Evolutionary conservation across 1,284 basidiomycete genomes (phyloP).

Genomic region (Rhizopogon hawkerae): DNA sequence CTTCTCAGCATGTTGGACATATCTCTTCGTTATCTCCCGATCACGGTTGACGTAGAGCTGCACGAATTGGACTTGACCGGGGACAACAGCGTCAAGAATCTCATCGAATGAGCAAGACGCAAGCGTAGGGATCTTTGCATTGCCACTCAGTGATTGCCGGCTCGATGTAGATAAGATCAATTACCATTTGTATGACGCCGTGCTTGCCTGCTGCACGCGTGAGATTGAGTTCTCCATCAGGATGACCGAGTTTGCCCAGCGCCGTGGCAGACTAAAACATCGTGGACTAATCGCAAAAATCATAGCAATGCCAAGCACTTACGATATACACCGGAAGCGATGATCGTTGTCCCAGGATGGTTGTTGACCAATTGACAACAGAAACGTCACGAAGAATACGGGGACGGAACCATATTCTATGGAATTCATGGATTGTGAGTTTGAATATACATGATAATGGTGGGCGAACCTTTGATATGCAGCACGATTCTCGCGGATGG

Average conservation of each 20-base stretch:
- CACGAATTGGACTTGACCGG: slow-evolving; percentile 72
- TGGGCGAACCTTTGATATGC: slow-evolving; percentile 70
- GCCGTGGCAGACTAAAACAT: slow-evolving; percentile 59
- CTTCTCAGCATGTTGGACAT: slow-evolving; percentile 78
- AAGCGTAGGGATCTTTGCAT: slow-evolving; percentile 72
- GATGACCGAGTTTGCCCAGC: slow-evolving; percentile 87
- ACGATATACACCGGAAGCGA: slow-evolving; percentile 76
- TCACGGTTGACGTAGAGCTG: slow-evolving; percentile 84
- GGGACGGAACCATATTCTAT: slow-evolving; percentile 88
- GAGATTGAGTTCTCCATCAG: slow-evolving; percentile 83
- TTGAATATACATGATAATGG: neutral
- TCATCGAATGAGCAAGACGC: slow-evolving; percentile 89
- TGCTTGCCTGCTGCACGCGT: slow-evolving; percentile 79
- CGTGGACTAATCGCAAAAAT: slow-evolving; percentile 6
- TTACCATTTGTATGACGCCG: slow-evolving; percentile 83
- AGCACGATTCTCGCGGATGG: slow-evolving; percentile 78
- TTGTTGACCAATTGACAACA: slow-evolving; percentile 76
- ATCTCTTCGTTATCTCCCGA: slow-evolving; percentile 69
- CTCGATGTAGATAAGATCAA: neutral
- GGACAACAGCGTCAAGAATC: slow-evolving; percentile 70
- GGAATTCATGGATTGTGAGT: neutral
- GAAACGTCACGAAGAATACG: slow-evolving; percentile 80
- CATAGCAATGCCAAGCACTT: slow-evolving; percentile 10
- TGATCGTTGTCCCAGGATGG: slow-evolving; percentile 63
- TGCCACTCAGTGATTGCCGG: neutral